phyloP scores from a whole-genome alignment of 768 basidiomycete genomes.

The Lactarius hatsudake region DNA sequence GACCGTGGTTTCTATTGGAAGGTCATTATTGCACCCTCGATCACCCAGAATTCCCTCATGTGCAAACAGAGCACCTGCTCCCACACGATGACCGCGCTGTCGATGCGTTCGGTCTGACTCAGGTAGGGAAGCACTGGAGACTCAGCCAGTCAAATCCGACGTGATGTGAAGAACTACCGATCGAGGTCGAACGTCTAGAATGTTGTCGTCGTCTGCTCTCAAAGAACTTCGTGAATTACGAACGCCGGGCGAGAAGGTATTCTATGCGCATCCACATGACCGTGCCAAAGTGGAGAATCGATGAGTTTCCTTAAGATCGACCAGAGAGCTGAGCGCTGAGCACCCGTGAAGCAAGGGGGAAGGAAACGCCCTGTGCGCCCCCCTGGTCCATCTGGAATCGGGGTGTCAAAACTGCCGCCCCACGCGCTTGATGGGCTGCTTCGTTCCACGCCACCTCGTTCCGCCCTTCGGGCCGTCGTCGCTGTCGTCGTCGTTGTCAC shows the following conservation, averaged over 20 bases:
- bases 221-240: conserved; percentile 6
- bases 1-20: conserved; percentile 11
- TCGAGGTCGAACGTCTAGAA: conserved; percentile 11
- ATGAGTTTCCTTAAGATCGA: background rate
- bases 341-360: background rate
- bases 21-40: conserved; percentile 6
- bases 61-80: conserved; percentile 10
- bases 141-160: conserved; percentile 10
- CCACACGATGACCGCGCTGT: conserved; percentile 10
- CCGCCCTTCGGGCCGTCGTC: conserved; percentile 49
- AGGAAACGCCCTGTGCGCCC: background rate
- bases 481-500: conserved; percentile 51
- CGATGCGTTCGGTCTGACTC: conserved; percentile 11
- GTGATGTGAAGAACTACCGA: conserved; percentile 20
- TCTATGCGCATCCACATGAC: conserved; percentile 9
- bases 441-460: conserved; percentile 49
- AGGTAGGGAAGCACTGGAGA: conserved; percentile 20
- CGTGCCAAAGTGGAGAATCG: background rate
- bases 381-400: background rate
- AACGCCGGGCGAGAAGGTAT: conserved; percentile 4
- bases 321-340: background rate
- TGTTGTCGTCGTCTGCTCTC: background rate
- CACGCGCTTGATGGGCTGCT: conserved; percentile 74
- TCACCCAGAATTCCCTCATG: conserved; percentile 7
- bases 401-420: conserved; percentile 63